These are phyloP conservation scores for Ogataea pilisensis DNA, from an alignment of 805 yeast species.

Conservation along the genomic window DNA sequence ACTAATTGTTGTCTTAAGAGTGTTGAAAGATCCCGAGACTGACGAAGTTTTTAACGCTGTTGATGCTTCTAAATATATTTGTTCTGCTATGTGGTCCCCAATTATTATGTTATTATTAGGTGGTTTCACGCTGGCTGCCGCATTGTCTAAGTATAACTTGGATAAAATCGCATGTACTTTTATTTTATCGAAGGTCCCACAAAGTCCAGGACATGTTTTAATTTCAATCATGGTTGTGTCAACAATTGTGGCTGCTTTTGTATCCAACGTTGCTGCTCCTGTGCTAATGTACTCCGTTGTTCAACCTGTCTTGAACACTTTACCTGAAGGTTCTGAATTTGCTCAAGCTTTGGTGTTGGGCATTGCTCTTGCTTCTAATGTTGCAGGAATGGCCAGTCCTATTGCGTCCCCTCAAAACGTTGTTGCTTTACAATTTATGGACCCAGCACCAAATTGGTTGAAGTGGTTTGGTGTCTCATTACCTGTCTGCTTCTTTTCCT, in stretches of 20 bases:
- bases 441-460: slow-evolving; percentile 79
- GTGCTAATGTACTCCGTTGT: slow-evolving; percentile 87
- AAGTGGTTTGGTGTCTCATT: slow-evolving; percentile 89
- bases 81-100: slow-evolving; percentile 92
- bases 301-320: slow-evolving; percentile 81
- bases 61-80: slow-evolving; percentile 73
- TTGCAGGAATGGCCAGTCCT: slow-evolving; percentile 98
- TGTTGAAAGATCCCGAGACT: slow-evolving; percentile 53
- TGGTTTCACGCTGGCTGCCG: slow-evolving; percentile 94
- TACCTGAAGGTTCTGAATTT: slow-evolving; percentile 74
- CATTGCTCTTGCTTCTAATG: slow-evolving; percentile 85
- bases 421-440: slow-evolving; percentile 84
- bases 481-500: slow-evolving; percentile 67
- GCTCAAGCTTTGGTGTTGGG: slow-evolving; percentile 85
- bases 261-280: slow-evolving; percentile 96
- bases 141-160: slow-evolving; percentile 83
- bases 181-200: slow-evolving; percentile 79
- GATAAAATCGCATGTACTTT: slow-evolving; percentile 83
- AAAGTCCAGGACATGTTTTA: slow-evolving; percentile 73
- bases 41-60: slow-evolving; percentile 53
- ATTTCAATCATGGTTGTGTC: slow-evolving; percentile 84
- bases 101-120: slow-evolving; percentile 87
- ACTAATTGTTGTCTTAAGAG: slow-evolving; percentile 67
- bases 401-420: slow-evolving; percentile 96
- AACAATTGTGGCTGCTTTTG: slow-evolving; percentile 88